phyloP scores from a whole-genome alignment of 495 filamentous ascomycete genomes.

The Lineolata rhizophorae region DNA sequence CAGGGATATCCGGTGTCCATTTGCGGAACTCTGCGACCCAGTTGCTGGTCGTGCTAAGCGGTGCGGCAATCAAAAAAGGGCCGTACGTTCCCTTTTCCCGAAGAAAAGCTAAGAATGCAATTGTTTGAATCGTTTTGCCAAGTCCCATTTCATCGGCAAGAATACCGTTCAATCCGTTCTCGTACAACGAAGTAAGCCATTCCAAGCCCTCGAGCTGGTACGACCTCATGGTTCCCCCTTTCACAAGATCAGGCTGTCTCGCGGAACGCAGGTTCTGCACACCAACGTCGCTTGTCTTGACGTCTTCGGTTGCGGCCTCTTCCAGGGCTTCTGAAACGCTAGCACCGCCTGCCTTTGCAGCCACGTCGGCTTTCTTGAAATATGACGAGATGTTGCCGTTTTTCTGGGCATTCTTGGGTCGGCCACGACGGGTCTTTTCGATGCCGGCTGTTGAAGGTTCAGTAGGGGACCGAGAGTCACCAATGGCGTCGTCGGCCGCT shows the following conservation, averaged over 20 bases:
- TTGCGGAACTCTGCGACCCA: constrained; percentile 90
- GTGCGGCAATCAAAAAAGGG: constrained; percentile 76
- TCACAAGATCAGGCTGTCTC: constrained; percentile 63
- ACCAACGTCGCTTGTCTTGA: constrained; percentile 41
- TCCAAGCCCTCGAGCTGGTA: constrained; percentile 91
- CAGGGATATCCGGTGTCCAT: constrained; percentile 74
- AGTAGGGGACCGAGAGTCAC: constrained; percentile 2
- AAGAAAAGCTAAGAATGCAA: constrained; percentile 71
- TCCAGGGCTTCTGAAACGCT: constrained; percentile 31
- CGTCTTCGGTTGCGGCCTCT: constrained; percentile 31
- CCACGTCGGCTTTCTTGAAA: constrained; percentile 34
- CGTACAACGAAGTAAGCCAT: constrained; percentile 69
- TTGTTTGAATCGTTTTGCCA: constrained; percentile 89
- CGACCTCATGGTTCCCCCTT: constrained; percentile 73
- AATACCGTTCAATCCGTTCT: constrained; percentile 90
- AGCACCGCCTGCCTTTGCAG: constrained; percentile 27
- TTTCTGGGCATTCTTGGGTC: constrained; percentile 13
- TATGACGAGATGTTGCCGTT: constrained; percentile 29
- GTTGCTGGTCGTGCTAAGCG: constrained; percentile 78
- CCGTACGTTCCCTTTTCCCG: constrained; percentile 71
- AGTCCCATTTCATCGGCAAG: constrained; percentile 95
- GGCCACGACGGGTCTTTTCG: constrained; percentile 4
- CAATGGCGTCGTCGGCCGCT: constrained; percentile 4
- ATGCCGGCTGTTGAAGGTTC: constrained; percentile 5
- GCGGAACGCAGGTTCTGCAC: constrained; percentile 61